Percentiles rank a stretch among this genome's conserved stretches.
These are phyloP conservation scores for Dendryphion nanum DNA, from an alignment of 2,329 filamentous ascomycete species.

Conservation along the genomic window DNA sequence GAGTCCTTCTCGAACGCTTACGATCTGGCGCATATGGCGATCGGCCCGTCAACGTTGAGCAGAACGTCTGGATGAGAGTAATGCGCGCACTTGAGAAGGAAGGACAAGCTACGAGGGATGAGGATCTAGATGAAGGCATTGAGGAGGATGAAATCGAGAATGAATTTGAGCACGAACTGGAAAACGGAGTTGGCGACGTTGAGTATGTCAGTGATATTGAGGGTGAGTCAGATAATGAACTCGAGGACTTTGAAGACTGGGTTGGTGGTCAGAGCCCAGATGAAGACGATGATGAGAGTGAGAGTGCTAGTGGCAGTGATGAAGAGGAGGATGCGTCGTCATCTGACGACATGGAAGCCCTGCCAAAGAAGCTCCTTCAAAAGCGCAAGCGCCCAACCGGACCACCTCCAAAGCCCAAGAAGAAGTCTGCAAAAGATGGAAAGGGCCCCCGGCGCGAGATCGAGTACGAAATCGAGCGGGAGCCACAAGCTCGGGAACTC, in stretches of 20 bases:
- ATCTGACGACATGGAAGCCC: slow-evolving; percentile 52
- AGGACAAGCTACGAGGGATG: slow-evolving; percentile 77
- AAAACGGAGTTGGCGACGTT: slow-evolving; percentile 70
- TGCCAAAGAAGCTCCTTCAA: slow-evolving; percentile 55
- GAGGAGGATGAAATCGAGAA: slow-evolving; percentile 71
- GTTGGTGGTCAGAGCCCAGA: slow-evolving; percentile 67
- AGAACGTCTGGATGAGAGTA: slow-evolving; percentile 96
- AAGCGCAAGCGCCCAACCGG: slow-evolving; percentile 58
- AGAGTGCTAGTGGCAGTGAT: slow-evolving; percentile 57
- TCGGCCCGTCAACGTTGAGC: slow-evolving; percentile 90
- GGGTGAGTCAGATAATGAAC: slow-evolving; percentile 68
- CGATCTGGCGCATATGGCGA: slow-evolving; percentile 93
- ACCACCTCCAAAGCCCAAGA: slow-evolving; percentile 55
- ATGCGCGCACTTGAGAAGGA: slow-evolving; percentile 84
- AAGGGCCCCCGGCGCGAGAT: slow-evolving; percentile 67
- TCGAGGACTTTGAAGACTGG: slow-evolving; percentile 82
- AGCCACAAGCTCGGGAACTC: slow-evolving; percentile 44
- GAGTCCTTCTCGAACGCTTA: slow-evolving; percentile 87
- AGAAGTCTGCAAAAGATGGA: slow-evolving; percentile 49
- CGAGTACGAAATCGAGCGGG: slow-evolving; percentile 73
- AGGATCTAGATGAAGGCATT: slow-evolving; percentile 85
- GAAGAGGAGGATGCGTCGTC: slow-evolving; percentile 56
- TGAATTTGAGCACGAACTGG: slow-evolving; percentile 64
- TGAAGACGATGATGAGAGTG: slow-evolving; percentile 52
- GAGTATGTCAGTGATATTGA: slow-evolving; percentile 94